A percentile compares a stretch with the other conserved stretches of the same genome.
These are phyloP conservation scores for Drechslerella coelobrocha DNA, from an alignment of 2,329 filamentous ascomycete genomes.

Conservation along the genomic window DNA sequence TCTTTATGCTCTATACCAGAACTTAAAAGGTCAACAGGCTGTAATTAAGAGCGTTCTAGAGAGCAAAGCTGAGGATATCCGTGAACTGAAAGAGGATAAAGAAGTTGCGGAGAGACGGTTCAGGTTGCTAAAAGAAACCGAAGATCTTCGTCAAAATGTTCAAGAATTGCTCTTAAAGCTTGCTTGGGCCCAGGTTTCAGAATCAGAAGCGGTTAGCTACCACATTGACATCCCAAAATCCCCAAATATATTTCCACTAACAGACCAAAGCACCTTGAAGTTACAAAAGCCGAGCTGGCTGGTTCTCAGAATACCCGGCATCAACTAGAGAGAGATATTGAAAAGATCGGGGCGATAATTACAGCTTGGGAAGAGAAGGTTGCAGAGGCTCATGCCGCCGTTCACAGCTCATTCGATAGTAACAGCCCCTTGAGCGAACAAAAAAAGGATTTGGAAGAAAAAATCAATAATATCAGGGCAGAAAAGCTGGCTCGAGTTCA, in stretches of 20 bases:
- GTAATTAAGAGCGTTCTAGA: conserved; percentile 71
- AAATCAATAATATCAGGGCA: background rate
- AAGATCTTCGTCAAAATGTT: conserved; percentile 69
- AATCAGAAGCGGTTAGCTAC: conserved; percentile 67
- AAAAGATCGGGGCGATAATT: conserved; percentile 6
- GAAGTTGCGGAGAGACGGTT: conserved; percentile 71
- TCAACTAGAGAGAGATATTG: conserved; percentile 4
- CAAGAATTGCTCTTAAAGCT: conserved; percentile 70
- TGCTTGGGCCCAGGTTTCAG: conserved; percentile 85
- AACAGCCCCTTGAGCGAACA: conserved; percentile 29
- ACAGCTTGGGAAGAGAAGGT: conserved; percentile 22
- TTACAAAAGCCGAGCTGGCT: conserved; percentile 3
- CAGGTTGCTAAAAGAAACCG: conserved; percentile 70
- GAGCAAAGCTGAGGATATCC: conserved; percentile 69
- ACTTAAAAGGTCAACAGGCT: conserved; percentile 80
- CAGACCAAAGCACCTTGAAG: conserved; percentile 10
- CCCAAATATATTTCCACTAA: background rate
- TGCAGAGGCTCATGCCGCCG: conserved; percentile 18
- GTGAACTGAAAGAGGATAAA: conserved; percentile 65
- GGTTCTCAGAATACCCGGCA: background rate
- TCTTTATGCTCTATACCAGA: conserved; percentile 85
- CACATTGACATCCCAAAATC: background rate
- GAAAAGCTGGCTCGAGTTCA: conserved; percentile 10
- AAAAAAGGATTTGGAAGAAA: conserved; percentile 31
- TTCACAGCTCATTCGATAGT: conserved; percentile 25